Evolutionary conservation across 2,329 filamentous ascomycete genomes (phyloP).

Genomic region (Colletotrichum plurivorum): DNA sequence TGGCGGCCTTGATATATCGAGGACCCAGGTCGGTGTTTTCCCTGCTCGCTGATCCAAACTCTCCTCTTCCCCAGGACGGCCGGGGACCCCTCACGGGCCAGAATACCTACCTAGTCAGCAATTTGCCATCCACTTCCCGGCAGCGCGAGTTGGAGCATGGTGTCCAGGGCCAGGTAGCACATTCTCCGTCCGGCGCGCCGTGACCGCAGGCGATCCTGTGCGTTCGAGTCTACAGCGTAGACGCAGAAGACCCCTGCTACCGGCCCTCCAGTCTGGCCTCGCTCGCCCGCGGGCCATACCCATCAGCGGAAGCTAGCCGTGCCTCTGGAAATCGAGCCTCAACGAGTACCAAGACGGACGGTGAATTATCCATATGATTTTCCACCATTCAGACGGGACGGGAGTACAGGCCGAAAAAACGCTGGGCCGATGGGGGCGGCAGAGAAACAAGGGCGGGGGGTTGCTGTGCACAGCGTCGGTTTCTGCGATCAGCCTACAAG

Average conservation of each 20-base stretch:
- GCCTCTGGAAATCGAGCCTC: slow-evolving; percentile 39
- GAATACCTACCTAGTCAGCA: slow-evolving; percentile 8
- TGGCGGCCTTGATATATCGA: slow-evolving; percentile 34
- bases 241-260: slow-evolving; percentile 14
- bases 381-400: slow-evolving; percentile 39
- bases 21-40: slow-evolving; percentile 25
- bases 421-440: slow-evolving; percentile 32
- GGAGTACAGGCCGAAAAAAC: slow-evolving; percentile 21
- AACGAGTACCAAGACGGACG: slow-evolving; percentile 40
- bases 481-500: slow-evolving; percentile 34
- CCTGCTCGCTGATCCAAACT: slow-evolving; percentile 16
- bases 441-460: slow-evolving; percentile 31
- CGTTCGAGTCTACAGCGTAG: slow-evolving; percentile 2
- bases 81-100: slow-evolving; percentile 32
- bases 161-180: slow-evolving; percentile 16
- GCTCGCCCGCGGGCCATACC: slow-evolving; percentile 21
- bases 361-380: slow-evolving; percentile 41
- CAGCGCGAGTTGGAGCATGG: not conserved
- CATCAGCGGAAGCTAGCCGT: slow-evolving; percentile 25
- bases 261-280: slow-evolving; percentile 14
- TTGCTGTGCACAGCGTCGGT: not conserved
- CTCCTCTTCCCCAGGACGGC: slow-evolving; percentile 28
- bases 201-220: slow-evolving; percentile 34
- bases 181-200: slow-evolving; percentile 23
- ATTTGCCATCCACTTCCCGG: slow-evolving; percentile 18